Base-by-base conservation (phyloP, 495 filamentous ascomycete species). In the Staphylotrichum tortipilum region DNA sequence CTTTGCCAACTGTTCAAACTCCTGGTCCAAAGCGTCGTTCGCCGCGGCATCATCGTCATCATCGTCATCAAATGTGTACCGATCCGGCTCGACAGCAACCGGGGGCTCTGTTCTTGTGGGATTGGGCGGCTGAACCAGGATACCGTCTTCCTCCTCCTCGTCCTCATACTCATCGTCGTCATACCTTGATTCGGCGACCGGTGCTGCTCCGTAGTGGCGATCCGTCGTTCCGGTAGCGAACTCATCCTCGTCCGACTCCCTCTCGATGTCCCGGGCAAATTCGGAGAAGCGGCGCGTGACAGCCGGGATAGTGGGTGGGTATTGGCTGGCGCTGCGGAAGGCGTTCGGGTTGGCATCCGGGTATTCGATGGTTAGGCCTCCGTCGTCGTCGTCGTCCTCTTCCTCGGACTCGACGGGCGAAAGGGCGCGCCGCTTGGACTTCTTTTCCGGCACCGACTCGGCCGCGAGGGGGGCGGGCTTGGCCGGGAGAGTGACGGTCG, bases 281-380 rank as follows among this genome's bases (percentile, higher is more conserved):
- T 73, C 70, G 43, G 65, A 68, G 40, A 73, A 74, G 28, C 64
- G 65, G 19, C 69, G 64, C 28, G 57, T 59, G 10, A 68, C 52
- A 15, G 49, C 38, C 5, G 60, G 56, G 53, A 73, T 59, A n/a
- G 64, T 57, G 0, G 67, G 63, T 4, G 63, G 64, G 48, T 66
- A 70, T 35, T 63, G 56, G 49, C 47, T 57, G 31, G 60, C 9
- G 15, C 63, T 53, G 3, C 49, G 40, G 48, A 56, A 62, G 21
- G 41, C 38, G 23, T 49, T 31, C 14, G 61, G 58, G 30, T 63
- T 58, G 47, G 66, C 71, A 31, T 62, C 69, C 0, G 72, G 72
- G 44, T 70, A 70, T 47, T 75, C 72, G 33, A 75, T 62, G n/a
- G 62, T 63, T 23, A 75, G 62, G 2, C 62, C 64, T n/a, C 61